Conservation (phyloP, 202 grass and related monocot species). For the Dendrocalamus latiflorus region DNA sequence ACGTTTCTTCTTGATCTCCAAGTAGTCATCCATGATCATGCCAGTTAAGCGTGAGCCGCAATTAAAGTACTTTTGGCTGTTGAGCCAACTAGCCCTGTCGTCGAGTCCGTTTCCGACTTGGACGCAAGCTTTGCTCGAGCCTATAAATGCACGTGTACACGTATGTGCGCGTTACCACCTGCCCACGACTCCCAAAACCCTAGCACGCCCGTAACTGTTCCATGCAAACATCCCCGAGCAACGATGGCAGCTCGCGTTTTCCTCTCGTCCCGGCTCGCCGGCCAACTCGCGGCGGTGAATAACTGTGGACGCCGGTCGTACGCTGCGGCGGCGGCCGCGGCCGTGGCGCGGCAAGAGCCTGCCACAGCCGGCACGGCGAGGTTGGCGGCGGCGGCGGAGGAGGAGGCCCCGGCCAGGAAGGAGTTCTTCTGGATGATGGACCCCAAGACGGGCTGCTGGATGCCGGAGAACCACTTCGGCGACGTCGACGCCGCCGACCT, state of each 20-base stretch:
- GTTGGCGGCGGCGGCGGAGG: neutral
- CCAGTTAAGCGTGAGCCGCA: no score
- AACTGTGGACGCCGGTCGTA: neutral
- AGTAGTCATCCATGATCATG: no score
- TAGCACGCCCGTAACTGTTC: neutral
- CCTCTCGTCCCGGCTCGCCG: constrained; percentile 9
- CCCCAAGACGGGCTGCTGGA: constrained; percentile 60
- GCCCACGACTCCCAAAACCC: neutral
- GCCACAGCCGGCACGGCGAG: neutral
- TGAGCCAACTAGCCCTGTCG: neutral
- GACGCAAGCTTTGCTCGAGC: neutral
- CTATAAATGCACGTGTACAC: neutral
- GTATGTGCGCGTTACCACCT: neutral
- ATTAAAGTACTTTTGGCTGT: no score
- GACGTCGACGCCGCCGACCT: constrained; percentile 38
- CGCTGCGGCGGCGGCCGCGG: neutral
- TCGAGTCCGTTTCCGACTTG: neutral
- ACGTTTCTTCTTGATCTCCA: no score
- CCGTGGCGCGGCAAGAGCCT: neutral
- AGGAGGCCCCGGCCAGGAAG: neutral
- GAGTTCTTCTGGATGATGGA: constrained; percentile 63
- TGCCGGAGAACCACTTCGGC: constrained; percentile 52
- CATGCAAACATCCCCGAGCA: neutral
- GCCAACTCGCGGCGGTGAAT: neutral
- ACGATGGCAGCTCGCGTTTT: constrained; percentile 3